Conservation (phyloP, 192 early-diverging fungal genomes). For the Backusella psychrophila region DNA sequence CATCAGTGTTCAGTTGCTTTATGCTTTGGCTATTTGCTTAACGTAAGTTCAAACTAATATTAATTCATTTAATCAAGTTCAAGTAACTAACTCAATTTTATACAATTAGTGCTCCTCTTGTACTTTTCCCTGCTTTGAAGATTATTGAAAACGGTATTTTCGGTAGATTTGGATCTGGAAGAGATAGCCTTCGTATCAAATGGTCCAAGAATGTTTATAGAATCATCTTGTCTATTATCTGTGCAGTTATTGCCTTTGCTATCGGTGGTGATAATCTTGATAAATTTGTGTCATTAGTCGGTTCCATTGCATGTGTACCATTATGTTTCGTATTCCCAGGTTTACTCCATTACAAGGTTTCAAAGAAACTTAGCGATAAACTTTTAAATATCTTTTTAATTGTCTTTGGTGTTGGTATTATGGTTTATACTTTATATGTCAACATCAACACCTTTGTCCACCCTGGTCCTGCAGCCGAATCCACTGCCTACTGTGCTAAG, state of each 20-base stretch:
- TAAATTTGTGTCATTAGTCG: conserved; percentile 84
- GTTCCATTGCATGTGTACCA: conserved; percentile 71
- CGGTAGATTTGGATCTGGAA: conserved; percentile 46
- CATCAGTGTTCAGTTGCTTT: conserved; percentile 70
- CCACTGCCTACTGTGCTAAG: conserved; percentile 18
- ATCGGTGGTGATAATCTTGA: conserved; percentile 73
- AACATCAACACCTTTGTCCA: conserved; percentile 55
- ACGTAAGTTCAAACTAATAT: conserved; percentile 35
- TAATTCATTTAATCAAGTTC: background rate
- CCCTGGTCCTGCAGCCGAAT: conserved; percentile 10
- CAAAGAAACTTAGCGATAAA: conserved; percentile 41
- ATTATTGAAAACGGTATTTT: conserved; percentile 80
- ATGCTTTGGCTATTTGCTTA: conserved; percentile 85
- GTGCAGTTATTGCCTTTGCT: conserved; percentile 66
- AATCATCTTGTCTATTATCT: conserved; percentile 51
- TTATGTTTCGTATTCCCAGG: conserved; percentile 84
- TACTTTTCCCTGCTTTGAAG: conserved; percentile 81
- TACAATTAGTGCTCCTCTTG: conserved; percentile 60
- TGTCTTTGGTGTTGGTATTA: conserved; percentile 62
- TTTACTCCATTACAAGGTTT: conserved; percentile 71
- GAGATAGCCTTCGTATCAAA: conserved; percentile 57
- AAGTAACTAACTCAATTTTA: background rate
- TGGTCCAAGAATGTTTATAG: conserved; percentile 71
- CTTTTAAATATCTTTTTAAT: conserved; percentile 58
- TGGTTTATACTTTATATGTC: conserved; percentile 79